Conservation (phyloP, 768 basidiomycete genomes). For the Auricularia heimuer region DNA sequence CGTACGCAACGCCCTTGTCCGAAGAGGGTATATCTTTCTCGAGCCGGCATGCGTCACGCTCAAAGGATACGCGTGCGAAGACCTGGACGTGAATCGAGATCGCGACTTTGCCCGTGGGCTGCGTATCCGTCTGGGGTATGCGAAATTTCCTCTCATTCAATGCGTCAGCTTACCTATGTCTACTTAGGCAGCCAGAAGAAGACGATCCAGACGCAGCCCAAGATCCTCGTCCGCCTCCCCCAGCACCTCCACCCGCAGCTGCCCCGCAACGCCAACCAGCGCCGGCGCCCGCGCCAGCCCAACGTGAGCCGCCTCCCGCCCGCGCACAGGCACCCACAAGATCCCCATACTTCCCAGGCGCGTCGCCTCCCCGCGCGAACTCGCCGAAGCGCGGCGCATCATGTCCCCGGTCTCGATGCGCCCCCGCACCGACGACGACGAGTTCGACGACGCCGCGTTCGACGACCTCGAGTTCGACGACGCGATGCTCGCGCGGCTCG, state of each 20-base stretch:
- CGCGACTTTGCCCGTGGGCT: conserved; percentile 53
- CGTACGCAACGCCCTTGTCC: conserved; percentile 57
- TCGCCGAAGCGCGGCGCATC: background rate
- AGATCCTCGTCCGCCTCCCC: background rate
- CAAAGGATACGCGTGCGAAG: conserved; percentile 52
- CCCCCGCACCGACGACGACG: conserved; percentile 5
- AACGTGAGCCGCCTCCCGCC: background rate
- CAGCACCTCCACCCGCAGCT: background rate
- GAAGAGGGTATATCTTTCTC: conserved; percentile 65
- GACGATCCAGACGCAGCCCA: conserved; percentile 1
- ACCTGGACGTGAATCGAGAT: conserved; percentile 50
- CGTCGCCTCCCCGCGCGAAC: background rate
- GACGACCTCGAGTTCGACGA: conserved; percentile 9
- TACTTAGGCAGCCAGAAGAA: conserved; percentile 3
- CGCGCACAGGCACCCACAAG: background rate
- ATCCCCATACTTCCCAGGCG: background rate
- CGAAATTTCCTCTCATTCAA: too few species aligned
- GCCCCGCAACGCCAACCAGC: background rate
- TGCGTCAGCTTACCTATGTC: too few species aligned
- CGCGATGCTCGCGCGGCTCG: conserved; percentile 3
- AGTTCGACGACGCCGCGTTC: conserved; percentile 7
- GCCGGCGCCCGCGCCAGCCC: background rate
- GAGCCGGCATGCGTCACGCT: conserved; percentile 56
- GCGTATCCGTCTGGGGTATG: conserved; percentile 60
- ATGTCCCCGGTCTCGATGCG: background rate